A percentile compares a stretch with the other conserved stretches of the same genome.
These are phyloP conservation scores for Cercospora citrullina DNA, from an alignment of 2,329 filamentous ascomycete genomes.

Conservation along the genomic window DNA sequence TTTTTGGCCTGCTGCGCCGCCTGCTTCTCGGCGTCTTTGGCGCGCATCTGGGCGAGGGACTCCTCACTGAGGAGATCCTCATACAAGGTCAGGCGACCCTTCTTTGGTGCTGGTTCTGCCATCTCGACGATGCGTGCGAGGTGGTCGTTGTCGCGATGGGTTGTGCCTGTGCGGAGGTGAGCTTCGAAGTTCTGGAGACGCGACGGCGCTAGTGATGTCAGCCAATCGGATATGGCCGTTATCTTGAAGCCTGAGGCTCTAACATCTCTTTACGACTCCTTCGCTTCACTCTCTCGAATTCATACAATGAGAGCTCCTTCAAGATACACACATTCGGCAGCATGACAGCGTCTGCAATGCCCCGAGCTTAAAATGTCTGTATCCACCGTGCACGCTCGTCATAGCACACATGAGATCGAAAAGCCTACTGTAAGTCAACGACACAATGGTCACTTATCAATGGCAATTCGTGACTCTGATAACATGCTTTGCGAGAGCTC, in stretches of 20 bases:
- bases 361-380: not conserved
- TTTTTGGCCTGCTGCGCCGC: slow-evolving; percentile 55
- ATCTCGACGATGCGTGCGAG: slow-evolving; percentile 18
- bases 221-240: not conserved
- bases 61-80: slow-evolving; percentile 73
- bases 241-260: not conserved
- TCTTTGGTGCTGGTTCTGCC: slow-evolving; percentile 31
- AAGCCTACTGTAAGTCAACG: not conserved
- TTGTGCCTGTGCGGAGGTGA: not conserved
- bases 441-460: not conserved
- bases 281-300: not conserved
- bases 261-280: not conserved
- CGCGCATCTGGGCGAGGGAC: slow-evolving; percentile 62
- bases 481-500: not conserved
- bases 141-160: not conserved
- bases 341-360: not conserved
- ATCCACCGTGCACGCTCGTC: not conserved
- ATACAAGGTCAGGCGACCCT: slow-evolving; percentile 52
- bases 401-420: not conserved
- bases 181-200: not conserved
- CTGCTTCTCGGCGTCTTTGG: slow-evolving; percentile 51
- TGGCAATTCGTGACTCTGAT: not conserved
- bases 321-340: not conserved
- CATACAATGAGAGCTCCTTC: not conserved
- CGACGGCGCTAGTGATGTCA: not conserved